Base-by-base conservation (phyloP, 805 yeast genomes). In the Blastobotrys americana region DNA sequence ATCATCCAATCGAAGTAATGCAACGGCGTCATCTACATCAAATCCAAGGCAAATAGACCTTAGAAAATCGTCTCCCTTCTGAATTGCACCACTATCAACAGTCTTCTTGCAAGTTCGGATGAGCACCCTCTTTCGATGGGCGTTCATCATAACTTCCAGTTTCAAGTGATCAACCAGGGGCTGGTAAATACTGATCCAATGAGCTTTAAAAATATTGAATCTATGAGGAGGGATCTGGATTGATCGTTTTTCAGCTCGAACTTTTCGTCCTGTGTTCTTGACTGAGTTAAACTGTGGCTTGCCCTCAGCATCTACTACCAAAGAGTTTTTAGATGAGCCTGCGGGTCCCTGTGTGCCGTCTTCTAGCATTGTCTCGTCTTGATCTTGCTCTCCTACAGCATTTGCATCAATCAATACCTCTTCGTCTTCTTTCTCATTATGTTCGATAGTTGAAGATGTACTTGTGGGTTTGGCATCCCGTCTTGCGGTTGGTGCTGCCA, bases 191-290 rank as follows among this genome's bases (percentile, higher is more conserved):
- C 93, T 93, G 37, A 86, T 76, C 99, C 99, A 93, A 38, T 81
- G 74, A 52, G 77, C 78, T 64, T 87, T 84, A 57, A 93, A 74
- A 19, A 98, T 98, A 1, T 95, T 76, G 88, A 93, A 83, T 73
- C 99, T 77, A 64, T 93, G 97, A 23, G 97, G 97, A 34, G 98
- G 98, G 25, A 93, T 94, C 2, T 90, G 78, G 8, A 93, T 84
- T 59, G 89, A 89, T 68, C 97, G 76, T 44, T 82, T 74, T 65
- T 90, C 97, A 43, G 82, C 69, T 65, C 87, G 87, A 23, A 86
- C 89, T 51, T 73, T 76, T 68, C 71, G 67, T 33, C 76, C 75
- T 3, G 81, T 61, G 46, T 74, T 72, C 10, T 82, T 73, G 20
- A 87, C 90, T n/a, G 89, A 77, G 28, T 79, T 71, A 60, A 89